Evolutionary conservation across 495 filamentous ascomycete genomes (phyloP), one percentile per base, ranked within the genome.

Genomic region (Durotheca rogersii): DNA sequence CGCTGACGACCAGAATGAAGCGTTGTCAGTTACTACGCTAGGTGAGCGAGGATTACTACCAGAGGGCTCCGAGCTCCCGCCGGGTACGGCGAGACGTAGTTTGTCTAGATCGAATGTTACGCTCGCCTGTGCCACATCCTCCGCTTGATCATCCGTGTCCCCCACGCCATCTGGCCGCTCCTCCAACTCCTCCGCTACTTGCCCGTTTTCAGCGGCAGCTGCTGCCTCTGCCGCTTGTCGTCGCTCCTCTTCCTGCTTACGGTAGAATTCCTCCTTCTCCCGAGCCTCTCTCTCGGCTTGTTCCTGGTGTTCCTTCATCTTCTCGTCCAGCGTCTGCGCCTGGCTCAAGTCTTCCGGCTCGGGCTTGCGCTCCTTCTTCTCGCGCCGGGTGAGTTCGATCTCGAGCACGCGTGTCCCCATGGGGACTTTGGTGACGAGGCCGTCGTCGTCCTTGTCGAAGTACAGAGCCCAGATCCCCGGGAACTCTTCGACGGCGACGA

Each of bases 391-490:
- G 12, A 73, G 31, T 40, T 70, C 71, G 2, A 73, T 65, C 33
- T 73, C 69, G 11, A 72, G 41, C 3, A 65, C 60, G 21, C 52
- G 56, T 7, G 53, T 61, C 30, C 60, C 65, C 53, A 56, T 58
- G 5, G 67, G 67, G 7, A 71, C 51, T 31, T 67, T 69, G 3
- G 57, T 66, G 20, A 43, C 32, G 36, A 76, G 52, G n/a, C 70
- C 72, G 42, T 76, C 66, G 25, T 74, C 69, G 19, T 74, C 69
- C 14, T 53, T 46, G 53, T 74, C 73, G 52, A 73, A 76, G 49
- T 72, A 74, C n/a, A 76, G 38, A 33, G 60, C 59, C 73, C 73
- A 76, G 20, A 64, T 53, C 15, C 62, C 67, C 0, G 66, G 65
- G 7, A 58, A 62, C 25, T 60, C 50, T 49, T 72, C 67, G 7